Evolutionary conservation across 1,139 yeast species (phyloP).

Genomic region (Kodamaea suecica): DNA sequence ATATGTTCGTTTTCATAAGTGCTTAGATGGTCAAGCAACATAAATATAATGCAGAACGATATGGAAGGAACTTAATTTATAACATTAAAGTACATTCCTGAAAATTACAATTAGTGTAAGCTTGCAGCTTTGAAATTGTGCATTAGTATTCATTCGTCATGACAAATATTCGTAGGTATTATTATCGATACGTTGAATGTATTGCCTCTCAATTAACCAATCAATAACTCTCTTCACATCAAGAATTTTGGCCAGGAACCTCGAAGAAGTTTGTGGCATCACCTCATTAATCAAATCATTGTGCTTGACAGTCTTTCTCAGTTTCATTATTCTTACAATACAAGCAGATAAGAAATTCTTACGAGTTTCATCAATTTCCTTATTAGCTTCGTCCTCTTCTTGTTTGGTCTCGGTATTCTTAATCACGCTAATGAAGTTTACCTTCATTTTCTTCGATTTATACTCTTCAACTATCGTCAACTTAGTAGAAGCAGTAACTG

Average conservation of each 20-base stretch:
- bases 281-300: conserved; percentile 84
- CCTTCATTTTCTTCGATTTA: conserved; percentile 78
- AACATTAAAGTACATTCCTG: background rate
- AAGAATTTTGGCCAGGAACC: conserved; percentile 81
- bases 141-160: conserved; percentile 21
- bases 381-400: conserved; percentile 79
- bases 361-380: conserved; percentile 84
- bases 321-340: conserved; percentile 95
- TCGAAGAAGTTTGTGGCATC: conserved; percentile 75
- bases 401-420: conserved; percentile 65
- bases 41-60: too few relatives aligned
- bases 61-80: too few relatives aligned
- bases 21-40: too few relatives aligned
- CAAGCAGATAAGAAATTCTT: conserved; percentile 87
- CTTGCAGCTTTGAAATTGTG: too few relatives aligned
- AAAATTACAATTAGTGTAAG: too few relatives aligned
- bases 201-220: conserved; percentile 80
- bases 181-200: conserved; percentile 72
- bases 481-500: conserved; percentile 51
- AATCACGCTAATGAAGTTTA: conserved; percentile 81
- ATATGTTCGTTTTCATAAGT: too few relatives aligned
- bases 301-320: conserved; percentile 76
- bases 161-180: conserved; percentile 82
- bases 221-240: conserved; percentile 89
- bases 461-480: conserved; percentile 78